Evolutionary conservation across 2,329 filamentous ascomycete genomes (phyloP).

Genomic region (Cadophora gregata): DNA sequence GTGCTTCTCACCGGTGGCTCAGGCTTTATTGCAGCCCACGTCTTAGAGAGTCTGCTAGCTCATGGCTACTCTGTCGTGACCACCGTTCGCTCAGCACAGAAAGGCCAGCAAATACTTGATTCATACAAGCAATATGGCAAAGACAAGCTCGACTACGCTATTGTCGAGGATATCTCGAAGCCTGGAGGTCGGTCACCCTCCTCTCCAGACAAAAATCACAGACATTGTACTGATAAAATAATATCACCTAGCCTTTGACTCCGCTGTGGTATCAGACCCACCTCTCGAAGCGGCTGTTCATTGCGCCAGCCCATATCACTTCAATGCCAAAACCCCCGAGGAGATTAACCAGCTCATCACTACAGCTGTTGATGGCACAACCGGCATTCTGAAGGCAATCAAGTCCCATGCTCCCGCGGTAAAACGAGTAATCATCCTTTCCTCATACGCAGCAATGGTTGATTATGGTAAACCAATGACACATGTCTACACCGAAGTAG

Average conservation of each 20-base stretch:
- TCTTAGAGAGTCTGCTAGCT: not conserved
- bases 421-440: not conserved
- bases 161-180: not conserved
- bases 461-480: not conserved
- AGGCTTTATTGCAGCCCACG: not conserved
- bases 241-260: not conserved
- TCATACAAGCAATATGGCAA: too few relatives aligned
- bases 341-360: not conserved
- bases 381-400: not conserved
- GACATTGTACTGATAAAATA: not conserved
- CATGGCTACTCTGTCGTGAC: too few relatives aligned
- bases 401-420: not conserved
- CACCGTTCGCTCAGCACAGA: not conserved
- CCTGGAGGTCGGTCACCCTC: not conserved
- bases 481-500: not conserved
- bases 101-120: too few relatives aligned
- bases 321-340: not conserved
- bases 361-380: not conserved
- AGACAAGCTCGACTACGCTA: too few relatives aligned
- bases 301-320: not conserved
- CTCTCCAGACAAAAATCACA: not conserved
- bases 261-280: not conserved
- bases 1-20: not conserved
- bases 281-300: not conserved
- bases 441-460: not conserved